These are phyloP conservation scores for Myochromella boudieri DNA, from an alignment of 768 basidiomycete species.

Conservation along the genomic window DNA sequence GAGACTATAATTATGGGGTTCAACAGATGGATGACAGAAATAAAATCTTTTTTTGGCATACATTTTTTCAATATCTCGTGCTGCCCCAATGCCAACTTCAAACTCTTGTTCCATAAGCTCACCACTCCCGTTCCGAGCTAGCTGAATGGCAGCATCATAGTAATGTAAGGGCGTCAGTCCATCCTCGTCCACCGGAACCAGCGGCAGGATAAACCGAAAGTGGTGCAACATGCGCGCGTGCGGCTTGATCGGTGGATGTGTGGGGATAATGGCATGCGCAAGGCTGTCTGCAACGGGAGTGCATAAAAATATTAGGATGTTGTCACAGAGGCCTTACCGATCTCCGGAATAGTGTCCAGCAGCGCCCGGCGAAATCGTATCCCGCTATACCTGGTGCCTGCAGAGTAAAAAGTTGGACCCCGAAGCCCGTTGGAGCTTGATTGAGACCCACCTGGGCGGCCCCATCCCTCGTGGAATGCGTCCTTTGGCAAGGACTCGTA, in stretches of 20 bases:
- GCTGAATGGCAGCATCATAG: conserved; percentile 76
- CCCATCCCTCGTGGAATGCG: conserved; percentile 73
- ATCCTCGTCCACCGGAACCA: conserved; percentile 58
- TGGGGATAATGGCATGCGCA: conserved; percentile 72
- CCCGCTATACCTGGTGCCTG: conserved; percentile 61
- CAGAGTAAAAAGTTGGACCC: neutral
- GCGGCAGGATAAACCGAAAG: conserved; percentile 72
- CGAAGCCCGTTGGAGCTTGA: neutral
- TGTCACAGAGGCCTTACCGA: conserved; percentile 47
- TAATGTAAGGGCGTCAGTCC: conserved; percentile 71
- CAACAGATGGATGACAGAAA: too few relatives aligned
- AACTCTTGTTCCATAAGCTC: conserved; percentile 73
- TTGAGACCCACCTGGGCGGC: conserved; percentile 53
- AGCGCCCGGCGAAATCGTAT: conserved; percentile 65
- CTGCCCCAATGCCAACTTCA: conserved; percentile 59
- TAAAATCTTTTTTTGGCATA: conserved; percentile 37
- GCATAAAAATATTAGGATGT: conserved; percentile 1
- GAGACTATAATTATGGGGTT: conserved; percentile 54
- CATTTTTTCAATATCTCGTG: conserved; percentile 61
- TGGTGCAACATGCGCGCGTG: conserved; percentile 79
- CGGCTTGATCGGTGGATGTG: conserved; percentile 67
- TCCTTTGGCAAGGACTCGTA: conserved; percentile 72
- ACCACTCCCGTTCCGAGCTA: conserved; percentile 57
- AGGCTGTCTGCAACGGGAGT: conserved; percentile 49
- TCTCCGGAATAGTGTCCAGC: conserved; percentile 67